phyloP scores from a whole-genome alignment of 2,329 filamentous ascomycete genomes.

The Diplocarpon mali region DNA sequence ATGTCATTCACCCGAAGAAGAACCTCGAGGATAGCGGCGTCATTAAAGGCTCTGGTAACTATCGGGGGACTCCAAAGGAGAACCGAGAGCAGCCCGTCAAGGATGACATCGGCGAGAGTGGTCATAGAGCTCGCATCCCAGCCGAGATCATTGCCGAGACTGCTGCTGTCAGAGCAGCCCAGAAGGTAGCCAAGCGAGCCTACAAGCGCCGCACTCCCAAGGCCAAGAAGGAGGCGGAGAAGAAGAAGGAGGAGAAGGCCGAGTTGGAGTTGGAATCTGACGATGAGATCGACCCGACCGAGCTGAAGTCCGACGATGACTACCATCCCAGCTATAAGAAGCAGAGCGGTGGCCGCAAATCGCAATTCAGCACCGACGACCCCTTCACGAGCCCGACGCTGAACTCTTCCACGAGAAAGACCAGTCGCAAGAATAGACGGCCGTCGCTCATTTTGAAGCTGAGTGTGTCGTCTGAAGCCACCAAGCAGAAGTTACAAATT shows the following conservation, averaged over 20 bases:
- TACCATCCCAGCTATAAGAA: conserved; percentile 2
- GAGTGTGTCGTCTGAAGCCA: neutral
- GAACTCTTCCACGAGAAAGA: neutral
- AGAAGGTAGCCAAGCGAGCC: too few relatives aligned
- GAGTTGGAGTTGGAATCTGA: too few relatives aligned
- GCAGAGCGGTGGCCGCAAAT: neutral
- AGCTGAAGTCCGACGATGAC: conserved; percentile 2
- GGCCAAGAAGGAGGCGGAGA: too few relatives aligned
- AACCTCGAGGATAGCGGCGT: conserved; percentile 15
- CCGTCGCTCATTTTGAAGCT: neutral
- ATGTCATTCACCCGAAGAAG: conserved; percentile 13
- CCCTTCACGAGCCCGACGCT: neutral
- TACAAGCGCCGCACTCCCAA: too few relatives aligned
- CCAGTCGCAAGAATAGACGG: neutral
- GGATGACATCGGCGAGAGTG: neutral
- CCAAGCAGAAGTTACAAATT: neutral
- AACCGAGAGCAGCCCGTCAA: neutral
- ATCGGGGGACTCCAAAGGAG: conserved; percentile 8
- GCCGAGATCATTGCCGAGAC: neutral
- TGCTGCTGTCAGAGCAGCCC: neutral
- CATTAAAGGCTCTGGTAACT: conserved; percentile 22
- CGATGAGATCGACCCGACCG: too few relatives aligned
- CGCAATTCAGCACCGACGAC: neutral
- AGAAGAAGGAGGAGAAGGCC: too few relatives aligned
- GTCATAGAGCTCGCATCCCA: neutral